Evolutionary conservation across 202 grass and related monocot genomes (phyloP), one percentile per base, ranked within the genome.

Genomic region (Elaeis oleifera): DNA sequence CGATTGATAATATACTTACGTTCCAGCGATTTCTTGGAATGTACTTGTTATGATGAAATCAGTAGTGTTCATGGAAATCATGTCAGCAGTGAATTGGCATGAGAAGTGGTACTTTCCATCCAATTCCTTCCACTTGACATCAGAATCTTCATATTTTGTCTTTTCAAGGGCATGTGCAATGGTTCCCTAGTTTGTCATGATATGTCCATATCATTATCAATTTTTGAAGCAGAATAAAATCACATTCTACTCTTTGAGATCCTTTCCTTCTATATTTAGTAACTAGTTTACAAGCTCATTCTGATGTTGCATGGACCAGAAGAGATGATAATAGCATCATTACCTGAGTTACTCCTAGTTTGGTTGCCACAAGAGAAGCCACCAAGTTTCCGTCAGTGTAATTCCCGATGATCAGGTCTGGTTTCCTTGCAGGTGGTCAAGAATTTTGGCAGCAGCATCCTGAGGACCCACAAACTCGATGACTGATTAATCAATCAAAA

Each of bases 31-130:
- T 75, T 97, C 92, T 76, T 97, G 92, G 67, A 89, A 97, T 29
- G 85, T 99, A 65, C 94, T 99, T 32, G 88, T 82, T 61, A 99
- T 99, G 80, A 99, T 99, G 31, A 99, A 99, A 68, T 99, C 94
- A 14, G 64, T 89, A 53, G 77, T 74, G 60, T 99, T 99, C 94
- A 99, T 99, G 3, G 94, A 74, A 63, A 99, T 99, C 94, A 94
- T 86, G 75, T 99, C 94, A 5, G 94, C 94, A 0, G 88, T 99
- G 56, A 99, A 99, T 76, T 99, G 88, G 77, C 94, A 99, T 3
- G 88, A 99, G 69, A 99, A 94, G 53, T 94, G 94, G 65, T 94
- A 99, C 53, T 87, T 94, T 27, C 79, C 68, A 28, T 99, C 88
- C n/a, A 99, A 60, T 69, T 86, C 82, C 66, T 78, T 89, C 94